Evolutionary conservation across 805 yeast species (phyloP).

Genomic region (Candida sanyiensis): DNA sequence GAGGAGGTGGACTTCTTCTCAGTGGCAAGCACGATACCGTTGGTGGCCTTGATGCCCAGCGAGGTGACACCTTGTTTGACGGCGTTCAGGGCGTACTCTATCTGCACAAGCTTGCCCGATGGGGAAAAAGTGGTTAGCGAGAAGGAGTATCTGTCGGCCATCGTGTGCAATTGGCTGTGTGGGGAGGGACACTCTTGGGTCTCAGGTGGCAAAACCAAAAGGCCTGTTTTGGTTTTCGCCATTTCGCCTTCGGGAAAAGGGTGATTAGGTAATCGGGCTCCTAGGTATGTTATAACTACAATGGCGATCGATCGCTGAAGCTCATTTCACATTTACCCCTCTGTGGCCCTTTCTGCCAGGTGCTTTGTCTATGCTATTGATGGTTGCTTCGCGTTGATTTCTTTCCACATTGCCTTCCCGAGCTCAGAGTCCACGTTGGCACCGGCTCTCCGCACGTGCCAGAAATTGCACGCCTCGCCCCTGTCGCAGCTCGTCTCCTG

Average conservation of each 20-base stretch:
- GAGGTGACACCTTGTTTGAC: slow-evolving; percentile 98
- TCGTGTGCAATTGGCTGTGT: slow-evolving; percentile 25
- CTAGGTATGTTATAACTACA: too few relatives aligned
- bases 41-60: slow-evolving; percentile 88
- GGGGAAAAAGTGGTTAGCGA: slow-evolving; percentile 97
- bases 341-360: too few relatives aligned
- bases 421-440: slow-evolving; percentile 27
- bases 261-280: neutral
- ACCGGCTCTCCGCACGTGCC: slow-evolving; percentile 57
- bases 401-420: slow-evolving; percentile 34
- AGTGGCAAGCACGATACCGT: slow-evolving; percentile 95
- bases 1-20: slow-evolving; percentile 85
- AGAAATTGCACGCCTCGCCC: slow-evolving; percentile 80
- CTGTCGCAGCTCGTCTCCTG: slow-evolving; percentile 68
- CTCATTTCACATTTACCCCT: too few relatives aligned
- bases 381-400: slow-evolving; percentile 12
- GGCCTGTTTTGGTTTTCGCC: neutral
- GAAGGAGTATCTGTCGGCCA: slow-evolving; percentile 98
- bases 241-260: slow-evolving; percentile 14
- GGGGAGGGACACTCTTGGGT: neutral
- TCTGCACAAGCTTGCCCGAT: slow-evolving; percentile 96
- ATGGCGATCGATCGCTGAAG: too few relatives aligned
- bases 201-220: neutral
- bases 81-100: slow-evolving; percentile 94
- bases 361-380: too few relatives aligned